phyloP scores from a whole-genome alignment of 352 stramenopile genomes.

The Globisporangium irregulare region DNA sequence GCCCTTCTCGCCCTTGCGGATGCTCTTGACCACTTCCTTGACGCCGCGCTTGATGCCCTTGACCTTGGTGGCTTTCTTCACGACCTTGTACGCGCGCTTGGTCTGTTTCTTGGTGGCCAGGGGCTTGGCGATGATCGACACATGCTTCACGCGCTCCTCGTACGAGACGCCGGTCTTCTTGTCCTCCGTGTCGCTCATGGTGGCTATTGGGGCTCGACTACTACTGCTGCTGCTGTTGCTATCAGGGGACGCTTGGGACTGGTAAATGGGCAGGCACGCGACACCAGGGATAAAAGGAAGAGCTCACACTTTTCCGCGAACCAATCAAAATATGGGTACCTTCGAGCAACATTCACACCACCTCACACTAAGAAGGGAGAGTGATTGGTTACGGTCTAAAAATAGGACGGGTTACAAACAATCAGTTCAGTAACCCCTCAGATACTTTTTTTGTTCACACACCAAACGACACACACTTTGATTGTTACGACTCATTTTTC shows the following conservation, averaged over 20 bases:
- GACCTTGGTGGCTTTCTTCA: slow-evolving; percentile 94
- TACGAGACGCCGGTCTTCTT: slow-evolving; percentile 61
- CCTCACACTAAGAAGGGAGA: background rate
- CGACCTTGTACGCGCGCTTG: slow-evolving; percentile 92
- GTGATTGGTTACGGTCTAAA: background rate
- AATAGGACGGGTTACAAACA: background rate
- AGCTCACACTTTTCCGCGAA: slow-evolving; percentile 10
- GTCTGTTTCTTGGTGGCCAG: slow-evolving; percentile 97
- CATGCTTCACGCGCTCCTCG: slow-evolving; percentile 85
- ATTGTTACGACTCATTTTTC: background rate
- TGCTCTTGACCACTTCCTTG: slow-evolving; percentile 99
- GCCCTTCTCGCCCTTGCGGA: slow-evolving; percentile 97
- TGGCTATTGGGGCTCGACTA: background rate
- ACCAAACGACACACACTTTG: background rate
- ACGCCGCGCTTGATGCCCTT: slow-evolving; percentile 98
- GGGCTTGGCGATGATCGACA: slow-evolving; percentile 94
- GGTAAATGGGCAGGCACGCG: slow-evolving; percentile 3
- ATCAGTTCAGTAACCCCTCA: background rate
- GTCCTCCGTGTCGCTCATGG: slow-evolving; percentile 71
- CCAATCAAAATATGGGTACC: slow-evolving; percentile 17
- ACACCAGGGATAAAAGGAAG: slow-evolving; percentile 1
- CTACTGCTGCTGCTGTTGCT: slow-evolving; percentile 1
- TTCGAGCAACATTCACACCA: slow-evolving; percentile 13
- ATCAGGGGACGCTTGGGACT: slow-evolving; percentile 7
- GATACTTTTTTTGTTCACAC: background rate